phyloP scores from a whole-genome alignment of 192 early-diverging fungal species.

The Backusella australiensis region DNA sequence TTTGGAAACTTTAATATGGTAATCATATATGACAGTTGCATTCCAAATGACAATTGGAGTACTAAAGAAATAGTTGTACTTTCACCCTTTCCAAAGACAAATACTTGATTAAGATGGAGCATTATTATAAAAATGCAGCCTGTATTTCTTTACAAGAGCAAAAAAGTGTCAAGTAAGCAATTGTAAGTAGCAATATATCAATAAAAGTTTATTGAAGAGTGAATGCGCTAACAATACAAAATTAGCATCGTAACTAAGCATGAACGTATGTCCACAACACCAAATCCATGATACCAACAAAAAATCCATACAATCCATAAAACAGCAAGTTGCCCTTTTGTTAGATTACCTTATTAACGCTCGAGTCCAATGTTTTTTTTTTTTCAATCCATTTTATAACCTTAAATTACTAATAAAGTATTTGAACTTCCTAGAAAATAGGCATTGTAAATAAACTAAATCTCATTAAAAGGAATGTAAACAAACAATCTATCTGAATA shows the following conservation, averaged over 20 bases:
- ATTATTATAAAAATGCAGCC: background rate
- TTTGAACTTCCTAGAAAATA: background rate
- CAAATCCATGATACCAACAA: background rate
- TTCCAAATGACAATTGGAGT: background rate
- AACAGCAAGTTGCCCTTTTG: background rate
- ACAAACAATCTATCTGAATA: background rate
- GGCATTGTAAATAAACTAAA: background rate
- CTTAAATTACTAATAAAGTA: background rate
- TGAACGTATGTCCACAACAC: background rate
- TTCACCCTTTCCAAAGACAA: too few relatives aligned
- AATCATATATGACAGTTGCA: background rate
- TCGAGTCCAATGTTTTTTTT: background rate
- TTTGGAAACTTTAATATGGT: background rate
- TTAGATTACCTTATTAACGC: background rate
- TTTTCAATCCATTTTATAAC: background rate
- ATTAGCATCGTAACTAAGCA: background rate
- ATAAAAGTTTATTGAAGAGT: background rate
- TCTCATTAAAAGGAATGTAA: background rate
- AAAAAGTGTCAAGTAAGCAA: background rate
- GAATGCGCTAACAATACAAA: background rate
- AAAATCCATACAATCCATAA: background rate
- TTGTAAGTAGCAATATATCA: background rate
- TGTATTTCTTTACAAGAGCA: background rate
- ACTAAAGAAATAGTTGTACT: background rate
- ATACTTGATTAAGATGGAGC: background rate